Evolutionary conservation across 2,329 filamentous ascomycete species (phyloP).

Genomic region (Phyllosticta paracitricarpa): DNA sequence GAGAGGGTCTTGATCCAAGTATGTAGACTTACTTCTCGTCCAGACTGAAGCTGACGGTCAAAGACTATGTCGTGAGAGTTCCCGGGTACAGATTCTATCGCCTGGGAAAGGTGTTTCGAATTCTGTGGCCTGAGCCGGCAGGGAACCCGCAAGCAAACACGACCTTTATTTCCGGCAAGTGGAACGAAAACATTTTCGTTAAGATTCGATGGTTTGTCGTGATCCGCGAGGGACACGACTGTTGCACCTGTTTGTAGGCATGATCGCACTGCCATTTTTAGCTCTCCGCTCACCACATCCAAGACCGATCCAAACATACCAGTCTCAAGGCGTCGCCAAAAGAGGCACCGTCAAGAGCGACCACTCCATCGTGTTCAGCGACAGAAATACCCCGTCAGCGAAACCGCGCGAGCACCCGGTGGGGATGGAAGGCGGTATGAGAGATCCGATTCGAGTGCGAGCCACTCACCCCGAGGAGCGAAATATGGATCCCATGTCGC

Average conservation of each 20-base stretch:
- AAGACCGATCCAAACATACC: constrained; percentile 9
- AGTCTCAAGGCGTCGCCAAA: neutral
- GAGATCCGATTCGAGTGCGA: constrained; percentile 13
- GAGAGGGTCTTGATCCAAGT: constrained; percentile 7
- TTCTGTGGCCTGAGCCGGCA: constrained; percentile 6
- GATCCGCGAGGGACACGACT: constrained; percentile 1
- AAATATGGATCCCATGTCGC: constrained; percentile 16
- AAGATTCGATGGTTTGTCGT: constrained; percentile 13
- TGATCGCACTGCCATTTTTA: neutral
- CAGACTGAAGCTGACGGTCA: neutral
- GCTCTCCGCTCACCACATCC: neutral
- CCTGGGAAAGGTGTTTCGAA: constrained; percentile 5
- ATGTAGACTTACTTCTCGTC: neutral
- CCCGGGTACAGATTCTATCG: constrained; percentile 2
- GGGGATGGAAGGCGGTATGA: constrained; percentile 7
- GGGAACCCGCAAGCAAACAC: neutral
- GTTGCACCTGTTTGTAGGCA: constrained; percentile 11
- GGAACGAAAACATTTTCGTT: neutral
- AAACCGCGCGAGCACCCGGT: neutral
- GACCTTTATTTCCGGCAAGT: constrained; percentile 1
- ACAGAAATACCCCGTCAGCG: neutral
- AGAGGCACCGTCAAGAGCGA: neutral
- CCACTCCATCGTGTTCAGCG: constrained; percentile 1
- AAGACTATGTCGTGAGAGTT: neutral
- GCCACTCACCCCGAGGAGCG: constrained; percentile 4